Evolutionary conservation across 768 basidiomycete species (phyloP).

Genomic region (Amanita fuliginea): DNA sequence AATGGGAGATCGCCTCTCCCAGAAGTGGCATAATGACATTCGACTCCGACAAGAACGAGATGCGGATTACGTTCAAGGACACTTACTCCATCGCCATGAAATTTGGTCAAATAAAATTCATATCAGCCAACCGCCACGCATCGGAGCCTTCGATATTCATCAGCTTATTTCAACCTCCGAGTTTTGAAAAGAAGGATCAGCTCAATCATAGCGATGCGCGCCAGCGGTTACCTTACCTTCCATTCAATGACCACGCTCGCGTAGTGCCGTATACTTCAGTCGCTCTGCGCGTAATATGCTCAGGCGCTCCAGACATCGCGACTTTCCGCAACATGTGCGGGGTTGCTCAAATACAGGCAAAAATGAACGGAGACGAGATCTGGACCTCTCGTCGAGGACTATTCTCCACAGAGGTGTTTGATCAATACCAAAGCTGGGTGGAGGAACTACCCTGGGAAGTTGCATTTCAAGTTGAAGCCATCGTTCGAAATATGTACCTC

Average conservation of each 20-base stretch:
- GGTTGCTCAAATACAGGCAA: constrained; percentile 25
- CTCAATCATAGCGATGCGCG: constrained; percentile 15
- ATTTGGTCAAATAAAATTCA: constrained; percentile 30
- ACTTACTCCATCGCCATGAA: constrained; percentile 29
- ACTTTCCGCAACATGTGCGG: constrained; percentile 28
- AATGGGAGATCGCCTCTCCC: constrained; percentile 33
- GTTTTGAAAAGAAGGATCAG: constrained; percentile 20
- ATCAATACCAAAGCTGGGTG: constrained; percentile 22
- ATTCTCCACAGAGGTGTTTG: constrained; percentile 28
- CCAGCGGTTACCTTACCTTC: constrained; percentile 27
- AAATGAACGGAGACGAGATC: constrained; percentile 22
- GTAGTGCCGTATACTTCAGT: constrained; percentile 43
- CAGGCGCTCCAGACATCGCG: constrained; percentile 18
- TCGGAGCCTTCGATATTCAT: constrained; percentile 29
- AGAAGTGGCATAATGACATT: constrained; percentile 23
- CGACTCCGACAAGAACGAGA: constrained; percentile 32
- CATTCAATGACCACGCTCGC: constrained; percentile 26
- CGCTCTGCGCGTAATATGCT: constrained; percentile 39
- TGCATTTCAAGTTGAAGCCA: constrained; percentile 49
- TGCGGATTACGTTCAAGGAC: constrained; percentile 23
- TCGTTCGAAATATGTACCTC: constrained; percentile 27
- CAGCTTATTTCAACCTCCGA: constrained; percentile 28
- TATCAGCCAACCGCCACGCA: constrained; percentile 23
- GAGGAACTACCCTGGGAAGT: constrained; percentile 32
- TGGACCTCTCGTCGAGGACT: constrained; percentile 28